Conservation (phyloP, 805 yeast genomes). For the Tanozyma kutaoensis region DNA sequence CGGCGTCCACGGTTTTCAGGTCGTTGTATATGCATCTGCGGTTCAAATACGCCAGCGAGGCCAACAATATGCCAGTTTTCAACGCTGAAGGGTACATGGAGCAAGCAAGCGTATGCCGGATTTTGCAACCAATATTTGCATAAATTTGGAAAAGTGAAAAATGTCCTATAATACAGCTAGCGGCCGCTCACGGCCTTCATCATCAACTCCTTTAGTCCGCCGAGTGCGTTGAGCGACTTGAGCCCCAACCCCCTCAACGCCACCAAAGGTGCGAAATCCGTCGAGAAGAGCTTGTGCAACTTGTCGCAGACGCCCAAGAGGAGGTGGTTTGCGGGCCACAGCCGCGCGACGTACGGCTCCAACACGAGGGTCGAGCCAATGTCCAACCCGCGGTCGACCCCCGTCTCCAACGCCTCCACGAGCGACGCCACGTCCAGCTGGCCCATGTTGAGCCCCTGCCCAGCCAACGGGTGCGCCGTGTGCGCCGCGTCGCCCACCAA, state of each 20-base stretch:
- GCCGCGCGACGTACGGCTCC: slow-evolving; percentile 77
- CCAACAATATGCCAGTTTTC: too few relatives aligned
- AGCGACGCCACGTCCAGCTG: slow-evolving; percentile 78
- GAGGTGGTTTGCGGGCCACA: slow-evolving; percentile 69
- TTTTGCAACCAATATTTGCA: too few relatives aligned
- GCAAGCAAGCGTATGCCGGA: too few relatives aligned
- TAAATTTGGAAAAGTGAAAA: too few relatives aligned
- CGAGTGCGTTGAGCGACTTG: slow-evolving; percentile 48
- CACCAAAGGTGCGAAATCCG: slow-evolving; percentile 64
- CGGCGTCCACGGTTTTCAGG: too few relatives aligned
- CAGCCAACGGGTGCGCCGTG: slow-evolving; percentile 93
- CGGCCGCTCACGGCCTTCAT: too few relatives aligned
- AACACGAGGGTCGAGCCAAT: slow-evolving; percentile 71
- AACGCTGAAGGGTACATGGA: too few relatives aligned
- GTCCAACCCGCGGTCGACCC: slow-evolving; percentile 70
- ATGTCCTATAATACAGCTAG: too few relatives aligned
- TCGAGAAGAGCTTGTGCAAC: slow-evolving; percentile 74
- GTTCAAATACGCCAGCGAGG: too few relatives aligned
- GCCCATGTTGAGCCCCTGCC: slow-evolving; percentile 97
- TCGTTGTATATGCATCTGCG: too few relatives aligned
- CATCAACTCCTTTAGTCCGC: slow-evolving; percentile 57
- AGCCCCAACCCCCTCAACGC: slow-evolving; percentile 66
- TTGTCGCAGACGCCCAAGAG: slow-evolving; percentile 85
- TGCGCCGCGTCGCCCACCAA: slow-evolving; percentile 98
- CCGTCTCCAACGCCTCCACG: slow-evolving; percentile 54